Percentiles rank a stretch among this genome's conserved stretches.
These are phyloP conservation scores for Trichoderma sp. DNA, from an alignment of 2,329 filamentous ascomycete genomes.

Conservation along the genomic window DNA sequence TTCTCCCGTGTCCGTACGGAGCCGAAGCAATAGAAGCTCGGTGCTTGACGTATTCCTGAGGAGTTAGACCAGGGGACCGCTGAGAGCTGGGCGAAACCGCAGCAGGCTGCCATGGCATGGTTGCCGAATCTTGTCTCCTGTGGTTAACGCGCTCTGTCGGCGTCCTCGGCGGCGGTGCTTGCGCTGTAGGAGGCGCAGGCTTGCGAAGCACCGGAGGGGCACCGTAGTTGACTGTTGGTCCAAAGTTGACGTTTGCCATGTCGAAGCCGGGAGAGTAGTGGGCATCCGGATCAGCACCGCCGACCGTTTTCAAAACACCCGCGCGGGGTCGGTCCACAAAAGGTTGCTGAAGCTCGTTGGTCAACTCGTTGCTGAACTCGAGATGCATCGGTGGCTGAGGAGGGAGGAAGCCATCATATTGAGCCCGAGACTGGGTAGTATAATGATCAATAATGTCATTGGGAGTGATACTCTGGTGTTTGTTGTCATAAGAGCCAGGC, in stretches of 20 bases:
- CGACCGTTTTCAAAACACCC: constrained; percentile 79
- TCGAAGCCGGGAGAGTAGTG: constrained; percentile 47
- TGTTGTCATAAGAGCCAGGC: constrained; percentile 21
- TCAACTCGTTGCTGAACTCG: constrained; percentile 53
- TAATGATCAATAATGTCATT: constrained; percentile 49
- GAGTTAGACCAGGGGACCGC: constrained; percentile 57
- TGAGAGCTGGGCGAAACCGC: constrained; percentile 58
- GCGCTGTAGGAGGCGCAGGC: constrained; percentile 31
- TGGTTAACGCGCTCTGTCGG: constrained; percentile 43
- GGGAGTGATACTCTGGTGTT: constrained; percentile 39
- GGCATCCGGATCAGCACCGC: constrained; percentile 48
- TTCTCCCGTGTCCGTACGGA: constrained; percentile 63
- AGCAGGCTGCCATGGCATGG: constrained; percentile 77
- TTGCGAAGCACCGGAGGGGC: constrained; percentile 41
- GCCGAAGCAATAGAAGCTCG: constrained; percentile 63
- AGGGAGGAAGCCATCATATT: constrained; percentile 31
- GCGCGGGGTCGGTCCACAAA: constrained; percentile 71
- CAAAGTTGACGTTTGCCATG: constrained; percentile 82
- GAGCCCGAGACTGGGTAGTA: constrained; percentile 36
- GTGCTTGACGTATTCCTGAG: constrained; percentile 84
- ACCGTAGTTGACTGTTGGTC: constrained; percentile 74
- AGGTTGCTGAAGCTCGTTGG: constrained; percentile 45
- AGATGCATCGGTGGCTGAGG: constrained; percentile 34
- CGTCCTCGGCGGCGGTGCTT: constrained; percentile 37
- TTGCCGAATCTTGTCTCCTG: constrained; percentile 53